phyloP scores from a whole-genome alignment of 371 early-diverging fungal species.

The Rhizomucor pusillus region DNA sequence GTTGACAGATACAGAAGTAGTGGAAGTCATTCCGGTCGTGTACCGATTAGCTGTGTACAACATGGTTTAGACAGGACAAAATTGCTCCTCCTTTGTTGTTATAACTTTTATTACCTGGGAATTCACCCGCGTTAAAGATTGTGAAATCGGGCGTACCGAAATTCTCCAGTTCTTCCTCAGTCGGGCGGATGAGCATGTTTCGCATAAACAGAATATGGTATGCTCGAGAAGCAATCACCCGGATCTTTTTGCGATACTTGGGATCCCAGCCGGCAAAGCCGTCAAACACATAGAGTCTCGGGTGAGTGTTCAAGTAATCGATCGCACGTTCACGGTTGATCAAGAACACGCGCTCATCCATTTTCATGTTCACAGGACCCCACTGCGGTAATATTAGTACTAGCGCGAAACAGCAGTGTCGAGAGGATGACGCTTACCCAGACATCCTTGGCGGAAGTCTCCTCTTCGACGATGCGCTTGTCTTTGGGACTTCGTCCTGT shows the following conservation, averaged over 20 bases:
- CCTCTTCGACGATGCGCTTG: constrained; percentile 96
- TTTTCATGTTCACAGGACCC: constrained; percentile 95
- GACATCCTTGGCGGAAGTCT: constrained; percentile 73
- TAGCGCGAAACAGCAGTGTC: neutral
- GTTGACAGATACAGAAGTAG: constrained; percentile 90
- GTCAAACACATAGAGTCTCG: constrained; percentile 94
- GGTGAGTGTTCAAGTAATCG: constrained; percentile 95
- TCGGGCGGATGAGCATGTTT: constrained; percentile 98
- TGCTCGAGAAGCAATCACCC: constrained; percentile 93
- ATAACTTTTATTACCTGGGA: constrained; percentile 61
- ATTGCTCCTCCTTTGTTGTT: too few relatives aligned
- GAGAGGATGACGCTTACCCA: constrained; percentile 57
- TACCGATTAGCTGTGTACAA: constrained; percentile 77
- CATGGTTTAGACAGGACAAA: too few relatives aligned
- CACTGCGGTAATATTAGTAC: too few relatives aligned
- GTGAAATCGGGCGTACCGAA: constrained; percentile 97
- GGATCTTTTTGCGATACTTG: constrained; percentile 95
- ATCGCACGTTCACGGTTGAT: constrained; percentile 95
- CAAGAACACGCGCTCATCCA: constrained; percentile 86
- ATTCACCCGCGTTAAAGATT: constrained; percentile 95
- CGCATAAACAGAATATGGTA: constrained; percentile 97
- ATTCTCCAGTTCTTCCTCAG: constrained; percentile 84
- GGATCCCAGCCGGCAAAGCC: constrained; percentile 96
- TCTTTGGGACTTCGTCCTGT: constrained; percentile 90
- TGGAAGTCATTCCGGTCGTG: constrained; percentile 96